Evolutionary conservation across 192 early-diverging fungal genomes (phyloP), one percentile per base, ranked within the genome.

Genomic region (Dissophora globulifera): DNA sequence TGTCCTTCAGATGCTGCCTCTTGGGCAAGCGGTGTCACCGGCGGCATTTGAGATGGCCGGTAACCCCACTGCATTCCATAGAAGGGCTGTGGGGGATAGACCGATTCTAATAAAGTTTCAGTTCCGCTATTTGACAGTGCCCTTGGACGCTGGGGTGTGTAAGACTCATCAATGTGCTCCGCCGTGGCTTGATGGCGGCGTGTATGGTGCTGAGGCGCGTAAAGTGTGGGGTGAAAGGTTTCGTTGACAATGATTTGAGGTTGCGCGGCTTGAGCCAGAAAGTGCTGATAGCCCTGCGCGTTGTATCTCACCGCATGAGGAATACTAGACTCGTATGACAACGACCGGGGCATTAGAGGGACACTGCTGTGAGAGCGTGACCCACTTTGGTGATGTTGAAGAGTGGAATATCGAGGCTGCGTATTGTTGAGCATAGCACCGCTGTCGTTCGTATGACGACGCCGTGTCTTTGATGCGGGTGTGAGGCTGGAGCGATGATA

Each of bases 361-460:
- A 4, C 26, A 9, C 19, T 6, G 17, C 41, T 17, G 10, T 49
- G 46, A 16, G n/a, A 11, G 12, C 31, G n/a, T 10, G 42, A 4
- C 10, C 22, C 43, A 27, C n/a, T 0, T 4, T 8, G 42, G 19
- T 11, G 23, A 9, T 12, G 11, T 25, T 27, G 23, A 15, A 42
- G 16, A 3, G 4, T 15, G 13, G 15, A 19, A 7, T 32, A 30
- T 1, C 31, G 20, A 4, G 47, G 25, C 20, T 49, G 12, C n/a
- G 58, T 22, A 22, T 20, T 22, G 0, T 2, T 9, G 22, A 45
- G n/a, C 38, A 57, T 57, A 1, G 45, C 31, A 16, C 23, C 38
- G n/a, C 55, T 57, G 20, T 57, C 55, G 29, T 57, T 57, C 22
- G 55, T 43, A 6, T 45, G 17, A 17, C 23, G 22, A 5, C 55